Base-by-base conservation (phyloP, 805 yeast genomes). In the Yarrowia sp. region DNA sequence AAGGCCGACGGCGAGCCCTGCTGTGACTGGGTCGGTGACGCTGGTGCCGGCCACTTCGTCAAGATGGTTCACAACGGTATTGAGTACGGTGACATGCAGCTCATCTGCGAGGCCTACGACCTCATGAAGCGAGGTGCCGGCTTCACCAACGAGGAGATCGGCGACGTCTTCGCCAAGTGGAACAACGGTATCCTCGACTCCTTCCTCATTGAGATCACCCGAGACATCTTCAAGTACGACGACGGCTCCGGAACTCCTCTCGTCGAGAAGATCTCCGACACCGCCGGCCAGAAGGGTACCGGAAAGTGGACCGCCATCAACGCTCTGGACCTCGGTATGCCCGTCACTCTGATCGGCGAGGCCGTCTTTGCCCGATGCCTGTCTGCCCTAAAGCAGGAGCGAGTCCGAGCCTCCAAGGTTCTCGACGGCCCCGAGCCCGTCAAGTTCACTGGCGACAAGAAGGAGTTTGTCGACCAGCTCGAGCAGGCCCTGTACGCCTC, bases 21-120 rank as follows among this genome's bases (percentile, higher is more conserved):
- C 81, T 93, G 99, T 81, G 99, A 93, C 85, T 93, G 99, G 99
- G 97, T 93, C 71, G 99, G 99, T 73, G 96, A 93, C 70, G 97
- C 96, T 65, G 99, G 99, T 78, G 85, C 98, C 49, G 99, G 99
- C 73, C 99, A 93, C 80, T 93, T 87, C 80, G 98, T 93, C 75
- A 93, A 93, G 84, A 94, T 94, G 99, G 98, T 94, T 68, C 99
- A 93, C 84, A 93, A 93, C 77, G 99, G 99, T 88, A 93, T 93
- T 71, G 99, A 93, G 81, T 93, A 93, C 78, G 99, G 98, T 84
- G 99, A 93, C 80, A 93, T 93, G 99, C 99, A 93, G 82, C 84
- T 93, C 83, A 93, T 93, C 76, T 86, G 93, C 78, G 99, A 93
- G 82, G 97, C 97, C 68, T 93, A 93, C 80, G 97, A 92, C 77